phyloP scores from a whole-genome alignment of 352 stramenopile species.

The Phytophthora colocasiae region DNA sequence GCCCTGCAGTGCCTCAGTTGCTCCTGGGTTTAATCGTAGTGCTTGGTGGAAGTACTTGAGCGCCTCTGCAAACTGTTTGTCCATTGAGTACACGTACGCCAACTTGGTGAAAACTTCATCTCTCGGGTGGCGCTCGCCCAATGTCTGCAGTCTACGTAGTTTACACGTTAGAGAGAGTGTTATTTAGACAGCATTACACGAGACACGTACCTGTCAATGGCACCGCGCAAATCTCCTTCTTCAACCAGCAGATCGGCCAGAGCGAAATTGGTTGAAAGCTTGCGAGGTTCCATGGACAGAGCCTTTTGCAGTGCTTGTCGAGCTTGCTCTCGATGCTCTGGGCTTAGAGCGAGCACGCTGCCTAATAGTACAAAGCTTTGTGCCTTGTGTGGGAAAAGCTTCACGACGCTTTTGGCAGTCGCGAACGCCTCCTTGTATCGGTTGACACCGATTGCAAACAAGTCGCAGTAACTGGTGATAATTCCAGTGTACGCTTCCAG shows the following conservation, averaged over 20 bases:
- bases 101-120: constrained; percentile 85
- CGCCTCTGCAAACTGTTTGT: constrained; percentile 73
- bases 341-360: constrained; percentile 72
- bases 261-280: constrained; percentile 69
- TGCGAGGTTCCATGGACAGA: constrained; percentile 65
- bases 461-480: constrained; percentile 75
- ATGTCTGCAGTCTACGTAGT: constrained; percentile 39
- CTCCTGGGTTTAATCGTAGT: constrained; percentile 65
- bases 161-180: too few relatives aligned
- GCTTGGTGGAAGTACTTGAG: constrained; percentile 77
- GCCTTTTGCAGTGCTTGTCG: constrained; percentile 67
- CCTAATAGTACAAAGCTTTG: constrained; percentile 79
- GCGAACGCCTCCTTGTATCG: constrained; percentile 81
- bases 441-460: constrained; percentile 66
- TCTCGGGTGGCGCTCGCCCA: constrained; percentile 56
- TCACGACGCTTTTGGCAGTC: constrained; percentile 71
- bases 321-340: constrained; percentile 67
- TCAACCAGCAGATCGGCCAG: constrained; percentile 72
- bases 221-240: constrained; percentile 56
- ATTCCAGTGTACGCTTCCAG: constrained; percentile 80
- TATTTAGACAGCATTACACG: too few relatives aligned
- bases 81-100: constrained; percentile 71
- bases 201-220: constrained; percentile 63
- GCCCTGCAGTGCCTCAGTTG: constrained; percentile 53
- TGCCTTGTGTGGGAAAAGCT: constrained; percentile 72